Evolutionary conservation across 129 eudicot genomes (phyloP).

Genomic region (Dittrichia graveolens): DNA sequence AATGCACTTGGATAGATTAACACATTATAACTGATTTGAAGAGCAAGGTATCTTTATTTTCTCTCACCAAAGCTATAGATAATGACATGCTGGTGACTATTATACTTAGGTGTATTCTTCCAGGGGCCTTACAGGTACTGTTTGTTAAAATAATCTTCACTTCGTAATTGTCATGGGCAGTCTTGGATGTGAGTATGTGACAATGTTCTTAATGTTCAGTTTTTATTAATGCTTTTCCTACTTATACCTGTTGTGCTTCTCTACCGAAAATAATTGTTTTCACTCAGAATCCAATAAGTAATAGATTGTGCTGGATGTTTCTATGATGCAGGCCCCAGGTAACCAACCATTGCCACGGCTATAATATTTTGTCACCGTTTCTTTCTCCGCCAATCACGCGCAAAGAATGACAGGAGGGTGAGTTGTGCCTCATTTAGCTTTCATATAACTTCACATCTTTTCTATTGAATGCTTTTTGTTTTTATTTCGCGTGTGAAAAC

Average conservation of each 20-base stretch:
- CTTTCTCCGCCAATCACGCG: too few relatives aligned
- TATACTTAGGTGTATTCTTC: background rate
- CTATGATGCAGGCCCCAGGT: constrained; percentile 16
- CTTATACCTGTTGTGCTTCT: background rate
- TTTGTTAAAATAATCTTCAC: background rate
- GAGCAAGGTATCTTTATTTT: background rate
- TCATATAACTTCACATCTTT: too few relatives aligned
- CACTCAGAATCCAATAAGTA: background rate
- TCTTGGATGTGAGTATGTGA: constrained; percentile 11
- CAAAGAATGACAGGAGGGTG: too few relatives aligned
- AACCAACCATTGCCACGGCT: constrained; percentile 21
- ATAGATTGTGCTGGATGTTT: constrained; percentile 3
- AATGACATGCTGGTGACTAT: background rate
- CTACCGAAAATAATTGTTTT: constrained; percentile 8
- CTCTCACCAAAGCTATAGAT: background rate
- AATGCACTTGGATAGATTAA: background rate
- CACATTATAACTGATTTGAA: background rate
- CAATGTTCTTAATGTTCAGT: background rate
- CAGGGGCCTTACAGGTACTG: background rate
- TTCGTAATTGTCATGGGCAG: constrained; percentile 2
- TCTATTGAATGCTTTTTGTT: too few relatives aligned
- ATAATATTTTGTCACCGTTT: too few relatives aligned
- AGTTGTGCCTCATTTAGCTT: too few relatives aligned
- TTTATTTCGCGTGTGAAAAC: too few relatives aligned
- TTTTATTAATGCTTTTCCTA: background rate